Evolutionary conservation across 352 stramenopile genomes (phyloP), one percentile per base, ranked within the genome.

Genomic region (Phytopythium chamaehyphon): DNA sequence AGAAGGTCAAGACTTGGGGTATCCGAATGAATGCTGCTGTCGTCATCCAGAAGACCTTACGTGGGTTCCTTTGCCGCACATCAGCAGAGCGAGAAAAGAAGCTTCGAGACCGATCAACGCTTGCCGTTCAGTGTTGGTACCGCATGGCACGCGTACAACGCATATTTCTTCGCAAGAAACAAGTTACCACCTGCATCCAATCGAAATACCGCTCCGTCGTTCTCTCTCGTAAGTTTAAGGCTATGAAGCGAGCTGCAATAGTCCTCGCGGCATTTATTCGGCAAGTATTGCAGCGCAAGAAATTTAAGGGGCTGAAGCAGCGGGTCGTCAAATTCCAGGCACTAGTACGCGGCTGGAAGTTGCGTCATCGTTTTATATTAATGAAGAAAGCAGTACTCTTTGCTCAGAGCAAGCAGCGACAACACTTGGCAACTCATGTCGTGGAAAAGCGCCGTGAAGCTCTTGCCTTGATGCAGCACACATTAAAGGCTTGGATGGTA

Each of bases 201-300:
- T 73, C 71, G 2, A 57, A 51, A 35, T 74, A 80, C 19, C 77
- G 77, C 10, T 62, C 66, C 19, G 49, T 75, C 14, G 66, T 57
- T 8, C 53, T 55, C 14, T 76, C 73, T 15, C 74, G 67, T 8
- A 58, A 43, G 19, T 93, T 88, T 45, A 31, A 86, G 10, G 40
- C 44, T 6, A 63, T 70, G 19, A 81, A 78, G 46, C 50, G 62
- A 14, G 78, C 81, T 5, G 77, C 71, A 4, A 86, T 90, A 18
- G 69, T 79, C n/a, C 24, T 91, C 9, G 66, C 76, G 21, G 68
- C 83, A 1, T 88, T 90, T 47, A 64, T 87, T 7, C 83, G 83
- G 1, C 83, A 93, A 54, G 54, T 82, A 44, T 45, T 91, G 5
- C 74, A 89, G 52, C 69, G 73, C 2, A 69, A 66, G 12, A 74